A percentile compares a stretch with the other conserved stretches of the same genome.
Evolutionary conservation across 1,284 basidiomycete species (phyloP).

Genomic region (Chalciporus sp.): DNA sequence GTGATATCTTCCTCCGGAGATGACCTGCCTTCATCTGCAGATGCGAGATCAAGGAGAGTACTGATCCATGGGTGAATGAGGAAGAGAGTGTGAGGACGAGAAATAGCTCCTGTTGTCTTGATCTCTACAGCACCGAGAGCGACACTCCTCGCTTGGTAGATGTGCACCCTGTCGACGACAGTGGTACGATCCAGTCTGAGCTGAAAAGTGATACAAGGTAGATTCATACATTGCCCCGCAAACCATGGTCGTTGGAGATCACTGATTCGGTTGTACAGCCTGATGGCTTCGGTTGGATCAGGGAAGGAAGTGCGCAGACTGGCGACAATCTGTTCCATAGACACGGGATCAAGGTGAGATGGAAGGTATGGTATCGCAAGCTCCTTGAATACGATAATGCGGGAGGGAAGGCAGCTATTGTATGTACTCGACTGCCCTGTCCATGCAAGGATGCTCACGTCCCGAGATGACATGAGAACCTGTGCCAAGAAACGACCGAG

Average conservation of each 20-base stretch:
- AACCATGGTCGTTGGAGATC: not conserved
- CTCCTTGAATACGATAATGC: not conserved
- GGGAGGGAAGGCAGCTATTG: constrained; percentile 9
- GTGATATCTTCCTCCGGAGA: not conserved
- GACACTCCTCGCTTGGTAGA: not conserved
- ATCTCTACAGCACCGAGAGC: constrained; percentile 3
- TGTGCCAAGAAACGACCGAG: constrained; percentile 4
- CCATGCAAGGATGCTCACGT: constrained; percentile 9
- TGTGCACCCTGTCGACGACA: not conserved
- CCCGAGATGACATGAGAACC: not conserved
- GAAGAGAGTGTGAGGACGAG: not conserved
- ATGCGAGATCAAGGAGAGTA: not conserved
- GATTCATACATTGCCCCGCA: not conserved
- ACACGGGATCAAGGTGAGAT: not conserved
- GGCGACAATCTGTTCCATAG: not conserved
- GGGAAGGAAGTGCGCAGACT: not conserved
- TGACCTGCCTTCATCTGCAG: too few species aligned
- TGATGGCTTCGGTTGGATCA: too few species aligned
- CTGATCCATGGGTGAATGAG: constrained; percentile 3
- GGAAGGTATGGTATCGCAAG: not conserved
- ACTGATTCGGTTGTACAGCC: not conserved
- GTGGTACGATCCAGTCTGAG: not conserved
- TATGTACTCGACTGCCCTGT: constrained; percentile 1
- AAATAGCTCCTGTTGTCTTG: not conserved
- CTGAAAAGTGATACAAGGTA: not conserved